Conservation (phyloP, 371 early-diverging fungal species). For the Mortierella sp. region DNA sequence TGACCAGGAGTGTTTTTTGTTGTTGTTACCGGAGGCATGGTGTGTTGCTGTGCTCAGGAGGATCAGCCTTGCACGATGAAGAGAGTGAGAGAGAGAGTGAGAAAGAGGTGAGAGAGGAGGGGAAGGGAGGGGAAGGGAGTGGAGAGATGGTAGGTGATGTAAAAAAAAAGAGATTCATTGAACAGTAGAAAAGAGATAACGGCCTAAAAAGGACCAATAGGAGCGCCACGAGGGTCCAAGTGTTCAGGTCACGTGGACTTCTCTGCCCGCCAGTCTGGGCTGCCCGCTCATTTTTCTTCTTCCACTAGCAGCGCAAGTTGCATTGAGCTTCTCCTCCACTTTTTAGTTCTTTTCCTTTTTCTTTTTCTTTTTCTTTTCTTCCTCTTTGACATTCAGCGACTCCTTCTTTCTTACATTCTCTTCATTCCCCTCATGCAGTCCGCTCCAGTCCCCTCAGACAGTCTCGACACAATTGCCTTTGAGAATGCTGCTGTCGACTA, state of each 20-base stretch:
- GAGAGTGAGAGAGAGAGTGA: background rate
- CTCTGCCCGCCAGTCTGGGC: background rate
- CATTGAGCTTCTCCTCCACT: background rate
- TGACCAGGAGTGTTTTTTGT: background rate
- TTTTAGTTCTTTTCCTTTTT: background rate
- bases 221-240: background rate
- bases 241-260: conserved; percentile 1
- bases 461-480: conserved; percentile 55
- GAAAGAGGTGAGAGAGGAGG: no score
- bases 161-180: background rate
- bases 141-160: background rate
- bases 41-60: conserved; percentile 6
- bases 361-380: background rate
- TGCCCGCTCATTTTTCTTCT: background rate
- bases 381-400: background rate
- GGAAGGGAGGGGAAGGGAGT: background rate
- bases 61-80: conserved; percentile 10
- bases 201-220: no score
- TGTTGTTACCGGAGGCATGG: conserved; percentile 2
- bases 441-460: conserved; percentile 8
- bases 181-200: background rate
- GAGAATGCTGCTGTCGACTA: conserved; percentile 59
- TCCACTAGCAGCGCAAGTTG: background rate
- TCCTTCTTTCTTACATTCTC: conserved; percentile 10
- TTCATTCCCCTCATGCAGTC: conserved; percentile 4